phyloP scores from a whole-genome alignment of 2,329 filamentous ascomycete genomes.

The Neonectria coccinea region DNA sequence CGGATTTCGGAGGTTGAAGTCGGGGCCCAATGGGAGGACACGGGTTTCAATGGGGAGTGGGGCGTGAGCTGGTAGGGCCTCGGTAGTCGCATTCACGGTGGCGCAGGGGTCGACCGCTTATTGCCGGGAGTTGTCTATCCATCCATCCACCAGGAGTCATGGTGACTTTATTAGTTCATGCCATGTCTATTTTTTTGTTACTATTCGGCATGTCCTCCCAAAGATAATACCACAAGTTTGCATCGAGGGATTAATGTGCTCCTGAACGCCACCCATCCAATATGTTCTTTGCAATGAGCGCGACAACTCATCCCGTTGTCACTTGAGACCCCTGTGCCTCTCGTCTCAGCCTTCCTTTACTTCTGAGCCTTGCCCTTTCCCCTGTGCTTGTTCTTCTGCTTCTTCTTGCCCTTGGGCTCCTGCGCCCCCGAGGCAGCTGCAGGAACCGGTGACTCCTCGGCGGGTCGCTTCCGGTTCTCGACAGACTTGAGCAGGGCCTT shows the following conservation, averaged over 20 bases:
- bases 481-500: conserved; percentile 63
- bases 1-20: conserved; percentile 38
- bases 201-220: not conserved
- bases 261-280: conserved; percentile 7
- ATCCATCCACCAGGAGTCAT: not conserved
- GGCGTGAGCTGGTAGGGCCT: conserved; percentile 38
- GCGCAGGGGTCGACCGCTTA: conserved; percentile 16
- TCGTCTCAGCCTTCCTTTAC: conserved; percentile 25
- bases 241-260: conserved; percentile 1
- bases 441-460: conserved; percentile 48
- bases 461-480: conserved; percentile 58
- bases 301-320: not conserved
- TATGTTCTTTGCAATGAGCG: not conserved
- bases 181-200: not conserved
- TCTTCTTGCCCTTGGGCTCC: conserved; percentile 44
- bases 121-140: not conserved
- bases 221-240: not conserved
- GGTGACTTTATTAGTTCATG: not conserved
- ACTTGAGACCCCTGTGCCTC: not conserved
- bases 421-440: conserved; percentile 33
- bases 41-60: conserved; percentile 40
- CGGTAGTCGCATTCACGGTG: conserved; percentile 18
- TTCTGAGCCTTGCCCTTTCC: conserved; percentile 36
- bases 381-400: conserved; percentile 49
- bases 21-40: conserved; percentile 46